phyloP scores from a whole-genome alignment of 192 early-diverging fungal genomes.

The Coemansia sp. region DNA sequence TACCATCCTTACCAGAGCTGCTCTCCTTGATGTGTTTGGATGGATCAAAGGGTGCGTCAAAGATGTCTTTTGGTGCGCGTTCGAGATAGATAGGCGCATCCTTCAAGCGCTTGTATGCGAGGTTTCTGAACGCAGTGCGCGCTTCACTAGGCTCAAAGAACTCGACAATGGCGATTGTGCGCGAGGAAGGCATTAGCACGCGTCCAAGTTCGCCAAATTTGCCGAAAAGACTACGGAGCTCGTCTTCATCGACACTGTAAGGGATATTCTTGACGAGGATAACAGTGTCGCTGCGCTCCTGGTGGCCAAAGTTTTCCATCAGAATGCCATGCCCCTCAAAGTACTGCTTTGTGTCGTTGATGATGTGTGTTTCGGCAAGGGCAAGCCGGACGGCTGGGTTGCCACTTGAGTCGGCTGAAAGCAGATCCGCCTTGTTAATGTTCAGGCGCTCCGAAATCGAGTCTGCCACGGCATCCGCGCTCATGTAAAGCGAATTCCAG shows the following conservation, averaged over 20 bases:
- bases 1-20: constrained; percentile 16
- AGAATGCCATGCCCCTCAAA: constrained; percentile 84
- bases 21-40: constrained; percentile 35
- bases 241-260: constrained; percentile 75
- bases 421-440: constrained; percentile 87
- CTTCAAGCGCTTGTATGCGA: constrained; percentile 93
- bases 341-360: constrained; percentile 91
- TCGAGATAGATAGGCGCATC: constrained; percentile 91
- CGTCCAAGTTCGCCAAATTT: constrained; percentile 88
- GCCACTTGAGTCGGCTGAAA: constrained; percentile 69
- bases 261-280: constrained; percentile 97
- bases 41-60: constrained; percentile 60
- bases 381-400: constrained; percentile 93
- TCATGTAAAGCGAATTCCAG: constrained; percentile 98
- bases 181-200: constrained; percentile 86
- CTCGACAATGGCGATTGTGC: constrained; percentile 93
- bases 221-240: constrained; percentile 78
- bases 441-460: constrained; percentile 92
- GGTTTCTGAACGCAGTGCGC: constrained; percentile 77
- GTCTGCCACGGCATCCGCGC: constrained; percentile 90
- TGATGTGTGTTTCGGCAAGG: constrained; percentile 95
- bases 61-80: constrained; percentile 84
- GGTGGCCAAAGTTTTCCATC: constrained; percentile 75
- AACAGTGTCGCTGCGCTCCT: constrained; percentile 82
- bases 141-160: constrained; percentile 89